Evolutionary conservation across 2,329 filamentous ascomycete species (phyloP), one percentile per base, ranked within the genome.

Genomic region (Epichloe bromicola): DNA sequence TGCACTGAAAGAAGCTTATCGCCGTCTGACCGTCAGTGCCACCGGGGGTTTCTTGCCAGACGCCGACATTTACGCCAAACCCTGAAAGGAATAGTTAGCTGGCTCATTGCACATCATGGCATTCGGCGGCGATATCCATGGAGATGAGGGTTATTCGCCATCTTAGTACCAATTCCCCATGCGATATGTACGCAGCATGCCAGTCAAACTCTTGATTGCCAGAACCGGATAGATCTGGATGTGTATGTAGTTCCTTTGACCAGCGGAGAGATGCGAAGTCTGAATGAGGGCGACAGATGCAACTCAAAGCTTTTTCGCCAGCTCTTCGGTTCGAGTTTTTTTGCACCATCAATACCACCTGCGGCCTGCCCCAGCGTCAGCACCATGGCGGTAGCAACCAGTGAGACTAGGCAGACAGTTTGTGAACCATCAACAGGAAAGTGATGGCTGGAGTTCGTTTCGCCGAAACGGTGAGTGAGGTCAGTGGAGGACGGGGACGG

Each of bases 381-480:
- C 26, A 30, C 3, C 26, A 30, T 30, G 1, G 26, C 26, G 3
- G 26, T 30, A 8, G 3, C 26, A 10, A 10, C 26, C 26, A 30
- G 26, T 30, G 5, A 14, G 23, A 15, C 19, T 17, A 19, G 26
- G 36, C 38, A 41, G 41, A 6, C 46, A 11, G 11, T 20, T 41
- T 34, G 30, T 20, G 20, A 15, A 37, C n/a, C 19, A 34, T 51
- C 20, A 30, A 41, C 17, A 36, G 38, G 14, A 34, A 46, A 34
- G 36, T 26, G 19, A 41, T 11, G 10, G 26, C 26, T 34, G 37
- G 39, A 48, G 15, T 14, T 20, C 46, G 45, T 38, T 38, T 38
- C 37, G 17, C 33, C 51, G n/a, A 50, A 47, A 51, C 49, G 46
- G 49, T 41, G 44, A 30, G 36, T 50, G 43, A 50, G 46, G 46